A percentile compares a stretch with the other conserved stretches of the same genome.
phyloP scores from a whole-genome alignment of 495 filamentous ascomycete species.

The Penicillium alfredii region DNA sequence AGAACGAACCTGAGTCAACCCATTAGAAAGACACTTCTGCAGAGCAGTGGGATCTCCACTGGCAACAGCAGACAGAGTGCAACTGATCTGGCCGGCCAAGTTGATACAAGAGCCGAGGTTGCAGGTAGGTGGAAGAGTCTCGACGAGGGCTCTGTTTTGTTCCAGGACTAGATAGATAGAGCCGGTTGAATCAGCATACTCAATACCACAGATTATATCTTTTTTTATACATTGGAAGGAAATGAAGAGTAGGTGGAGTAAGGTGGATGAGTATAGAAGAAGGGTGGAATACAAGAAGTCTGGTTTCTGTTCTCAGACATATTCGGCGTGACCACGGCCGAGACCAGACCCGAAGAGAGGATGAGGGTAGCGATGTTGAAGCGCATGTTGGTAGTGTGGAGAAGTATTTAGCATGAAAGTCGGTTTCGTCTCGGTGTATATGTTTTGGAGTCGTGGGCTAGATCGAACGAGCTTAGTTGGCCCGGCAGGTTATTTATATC shows the following conservation, averaged over 20 bases:
- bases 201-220: too few species aligned
- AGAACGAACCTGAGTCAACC: constrained; percentile 13
- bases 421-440: not conserved
- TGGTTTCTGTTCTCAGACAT: not conserved
- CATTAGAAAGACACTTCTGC: constrained; percentile 14
- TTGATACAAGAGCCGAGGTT: constrained; percentile 17
- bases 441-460: too few species aligned
- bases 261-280: constrained; percentile 1
- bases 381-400: constrained; percentile 7
- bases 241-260: not conserved
- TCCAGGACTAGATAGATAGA: constrained; percentile 11
- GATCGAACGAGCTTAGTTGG: too few species aligned
- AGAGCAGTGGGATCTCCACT: constrained; percentile 13
- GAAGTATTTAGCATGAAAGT: not conserved
- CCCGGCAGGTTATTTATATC: too few species aligned
- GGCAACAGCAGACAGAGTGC: constrained; percentile 14
- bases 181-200: too few species aligned
- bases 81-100: constrained; percentile 13
- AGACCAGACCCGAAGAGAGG: constrained; percentile 9
- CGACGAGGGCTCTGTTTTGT: constrained; percentile 8
- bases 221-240: too few species aligned
- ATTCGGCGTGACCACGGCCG: constrained; percentile 1
- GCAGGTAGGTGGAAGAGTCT: constrained; percentile 15
- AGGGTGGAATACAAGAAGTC: constrained; percentile 2
- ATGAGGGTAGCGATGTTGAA: constrained; percentile 7